These are phyloP conservation scores for Aspergillus nidulans DNA, from an alignment of 495 filamentous ascomycete species.

Conservation along the genomic window DNA sequence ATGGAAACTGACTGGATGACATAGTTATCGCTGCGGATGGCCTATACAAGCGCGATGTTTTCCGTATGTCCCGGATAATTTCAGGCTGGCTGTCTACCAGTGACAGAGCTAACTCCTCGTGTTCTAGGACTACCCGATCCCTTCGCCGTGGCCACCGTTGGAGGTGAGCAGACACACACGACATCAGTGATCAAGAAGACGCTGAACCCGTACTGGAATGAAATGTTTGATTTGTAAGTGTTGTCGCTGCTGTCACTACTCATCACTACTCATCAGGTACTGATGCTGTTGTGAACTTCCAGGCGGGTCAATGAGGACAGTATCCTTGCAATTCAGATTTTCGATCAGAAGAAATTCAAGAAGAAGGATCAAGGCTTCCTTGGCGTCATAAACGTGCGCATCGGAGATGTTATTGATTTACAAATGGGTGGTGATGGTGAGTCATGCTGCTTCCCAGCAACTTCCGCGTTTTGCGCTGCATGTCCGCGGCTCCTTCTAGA, in stretches of 20 bases:
- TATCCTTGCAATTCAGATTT: conserved; percentile 95
- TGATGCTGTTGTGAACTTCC: conserved; percentile 9
- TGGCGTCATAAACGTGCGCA: conserved; percentile 93
- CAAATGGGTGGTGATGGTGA: conserved; percentile 86
- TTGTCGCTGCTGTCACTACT: background rate
- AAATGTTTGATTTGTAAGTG: conserved; percentile 87
- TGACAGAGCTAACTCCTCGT: conserved; percentile 21
- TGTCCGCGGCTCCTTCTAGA: background rate
- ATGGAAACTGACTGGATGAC: conserved; percentile 15
- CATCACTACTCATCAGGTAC: conserved; percentile 19
- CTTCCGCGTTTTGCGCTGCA: background rate
- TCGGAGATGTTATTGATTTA: conserved; percentile 89
- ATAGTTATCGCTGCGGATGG: conserved; percentile 97
- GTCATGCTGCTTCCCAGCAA: conserved; percentile 23
- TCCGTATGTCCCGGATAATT: conserved; percentile 53
- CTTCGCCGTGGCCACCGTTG: conserved; percentile 93
- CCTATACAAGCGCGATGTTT: conserved; percentile 98
- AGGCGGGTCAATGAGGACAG: conserved; percentile 89
- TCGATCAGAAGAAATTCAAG: conserved; percentile 99
- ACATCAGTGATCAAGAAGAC: conserved; percentile 95
- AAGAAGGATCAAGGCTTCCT: conserved; percentile 99
- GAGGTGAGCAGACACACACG: conserved; percentile 94
- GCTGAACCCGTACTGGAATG: conserved; percentile 98
- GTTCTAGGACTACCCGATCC: conserved; percentile 89
- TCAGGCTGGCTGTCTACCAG: background rate